Evolutionary conservation across 768 basidiomycete genomes (phyloP).

Genomic region (Rhodotorula taiwanensis): DNA sequence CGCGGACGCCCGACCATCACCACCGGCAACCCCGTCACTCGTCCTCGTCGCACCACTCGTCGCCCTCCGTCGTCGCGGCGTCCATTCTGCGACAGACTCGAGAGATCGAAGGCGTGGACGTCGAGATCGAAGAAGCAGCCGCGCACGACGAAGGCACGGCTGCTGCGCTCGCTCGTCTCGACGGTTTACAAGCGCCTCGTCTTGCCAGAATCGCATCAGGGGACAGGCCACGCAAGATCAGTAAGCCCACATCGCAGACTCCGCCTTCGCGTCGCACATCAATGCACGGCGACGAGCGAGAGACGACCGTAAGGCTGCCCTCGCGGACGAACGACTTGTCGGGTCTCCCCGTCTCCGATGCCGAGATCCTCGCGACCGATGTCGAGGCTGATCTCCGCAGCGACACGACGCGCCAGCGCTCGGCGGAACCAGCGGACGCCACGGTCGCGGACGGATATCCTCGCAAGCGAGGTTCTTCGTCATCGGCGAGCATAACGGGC

Average conservation of each 20-base stretch:
- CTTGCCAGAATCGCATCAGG: constrained; percentile 24
- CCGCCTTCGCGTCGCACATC: constrained; percentile 3
- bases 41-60: constrained; percentile 32
- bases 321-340: no score
- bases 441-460: constrained; percentile 24
- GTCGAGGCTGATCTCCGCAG: no score
- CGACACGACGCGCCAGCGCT: no score
- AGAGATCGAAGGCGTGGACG: constrained; percentile 28
- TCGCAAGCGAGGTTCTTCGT: constrained; percentile 76
- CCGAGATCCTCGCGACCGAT: no score
- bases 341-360: no score
- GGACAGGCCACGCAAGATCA: constrained; percentile 2
- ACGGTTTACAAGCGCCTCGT: constrained; percentile 55
- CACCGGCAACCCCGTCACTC: constrained; percentile 23
- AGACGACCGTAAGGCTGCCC: no score
- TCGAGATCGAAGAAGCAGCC: constrained; percentile 29
- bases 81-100: constrained; percentile 32
- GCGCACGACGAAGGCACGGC: constrained; percentile 52
- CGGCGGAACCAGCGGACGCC: constrained; percentile 3
- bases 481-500: constrained; percentile 75
- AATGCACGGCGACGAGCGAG: constrained; percentile 10
- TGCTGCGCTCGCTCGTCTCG: constrained; percentile 84
- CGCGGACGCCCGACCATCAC: constrained; percentile 20
- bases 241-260: not conserved
- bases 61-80: constrained; percentile 32